Conservation (phyloP, 164 flowering plant genomes). For the Paratinospora sagittata region DNA sequence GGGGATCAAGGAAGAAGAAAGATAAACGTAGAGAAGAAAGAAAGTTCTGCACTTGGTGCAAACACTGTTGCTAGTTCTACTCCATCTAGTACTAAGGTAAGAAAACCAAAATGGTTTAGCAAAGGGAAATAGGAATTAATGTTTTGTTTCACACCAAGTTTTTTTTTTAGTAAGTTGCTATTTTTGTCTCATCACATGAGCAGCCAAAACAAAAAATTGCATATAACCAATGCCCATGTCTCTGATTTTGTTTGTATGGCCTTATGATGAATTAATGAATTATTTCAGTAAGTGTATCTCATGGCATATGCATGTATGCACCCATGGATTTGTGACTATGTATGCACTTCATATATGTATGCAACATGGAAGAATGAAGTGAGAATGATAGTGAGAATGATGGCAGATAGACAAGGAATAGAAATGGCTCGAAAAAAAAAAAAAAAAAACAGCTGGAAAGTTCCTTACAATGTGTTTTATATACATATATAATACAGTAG, state of each 20-base stretch:
- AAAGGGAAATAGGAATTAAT: neutral
- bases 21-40: neutral
- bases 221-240: neutral
- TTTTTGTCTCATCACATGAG: neutral
- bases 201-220: neutral
- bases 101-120: constrained; percentile 12
- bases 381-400: too few relatives aligned
- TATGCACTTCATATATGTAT: too few relatives aligned
- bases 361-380: constrained; percentile 2
- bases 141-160: neutral
- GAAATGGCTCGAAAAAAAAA: neutral
- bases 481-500: too few relatives aligned
- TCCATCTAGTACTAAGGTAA: constrained; percentile 25
- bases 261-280: neutral
- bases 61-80: constrained; percentile 13
- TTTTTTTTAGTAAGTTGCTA: neutral
- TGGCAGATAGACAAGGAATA: neutral
- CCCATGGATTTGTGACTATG: too few relatives aligned
- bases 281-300: too few relatives aligned
- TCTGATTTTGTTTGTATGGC: neutral
- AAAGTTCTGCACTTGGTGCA: neutral
- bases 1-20: constrained; percentile 12
- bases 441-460: neutral
- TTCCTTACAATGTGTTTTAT: too few relatives aligned
- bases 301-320: too few relatives aligned